These are phyloP conservation scores for Heritiera littoralis DNA, from an alignment of 345 rosid species.

Conservation along the genomic window DNA sequence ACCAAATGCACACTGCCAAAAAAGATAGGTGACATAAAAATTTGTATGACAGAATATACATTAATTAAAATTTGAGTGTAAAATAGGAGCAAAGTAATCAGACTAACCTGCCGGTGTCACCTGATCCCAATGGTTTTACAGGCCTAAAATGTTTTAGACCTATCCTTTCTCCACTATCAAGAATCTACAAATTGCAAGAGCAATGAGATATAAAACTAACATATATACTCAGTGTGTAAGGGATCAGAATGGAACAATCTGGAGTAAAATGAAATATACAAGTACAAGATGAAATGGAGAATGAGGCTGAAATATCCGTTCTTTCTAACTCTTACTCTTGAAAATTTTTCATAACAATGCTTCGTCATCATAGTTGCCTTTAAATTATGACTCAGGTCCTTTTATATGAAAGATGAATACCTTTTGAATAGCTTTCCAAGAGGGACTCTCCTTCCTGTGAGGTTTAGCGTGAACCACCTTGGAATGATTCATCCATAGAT, in stretches of 20 bases:
- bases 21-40: neutral
- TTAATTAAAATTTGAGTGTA: neutral
- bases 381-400: neutral
- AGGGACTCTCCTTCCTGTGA: slow-evolving; percentile 70
- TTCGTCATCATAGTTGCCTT: neutral
- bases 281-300: neutral
- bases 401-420: slow-evolving; percentile 32
- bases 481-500: slow-evolving; percentile 90
- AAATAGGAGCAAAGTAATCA: neutral
- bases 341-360: neutral
- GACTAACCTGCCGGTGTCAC: slow-evolving; percentile 93
- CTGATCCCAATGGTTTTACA: slow-evolving; percentile 88
- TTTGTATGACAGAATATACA: neutral
- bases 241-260: neutral
- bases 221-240: neutral
- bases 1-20: slow-evolving; percentile 84
- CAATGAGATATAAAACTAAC: neutral
- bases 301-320: neutral
- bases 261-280: neutral
- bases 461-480: slow-evolving; percentile 80
- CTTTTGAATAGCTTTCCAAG: slow-evolving; percentile 82
- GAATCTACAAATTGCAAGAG: slow-evolving; percentile 41
- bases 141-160: slow-evolving; percentile 85
- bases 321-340: neutral
- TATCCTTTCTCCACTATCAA: slow-evolving; percentile 67